Percentiles rank a stretch among this genome's conserved stretches.
phyloP scores from a whole-genome alignment of 73 alveolate species.

The Tetrahymena malaccensis region DNA sequence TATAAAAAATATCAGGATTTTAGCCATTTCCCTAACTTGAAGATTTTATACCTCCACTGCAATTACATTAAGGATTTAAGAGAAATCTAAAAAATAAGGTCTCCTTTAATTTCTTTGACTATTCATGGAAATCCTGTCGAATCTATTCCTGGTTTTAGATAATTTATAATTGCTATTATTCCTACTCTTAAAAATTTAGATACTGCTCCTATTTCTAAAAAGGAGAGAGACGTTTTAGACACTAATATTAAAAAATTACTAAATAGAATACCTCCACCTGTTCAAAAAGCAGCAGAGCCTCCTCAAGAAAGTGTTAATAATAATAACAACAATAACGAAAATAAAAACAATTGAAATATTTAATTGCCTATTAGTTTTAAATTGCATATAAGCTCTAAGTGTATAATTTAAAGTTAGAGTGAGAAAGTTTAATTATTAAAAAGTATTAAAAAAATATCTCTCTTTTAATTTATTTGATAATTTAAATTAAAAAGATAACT shows the following conservation, averaged over 20 bases:
- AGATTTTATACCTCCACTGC: constrained; percentile 19
- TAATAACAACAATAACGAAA: not conserved
- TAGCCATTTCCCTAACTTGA: constrained; percentile 11
- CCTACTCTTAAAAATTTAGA: constrained; percentile 37
- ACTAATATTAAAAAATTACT: not conserved
- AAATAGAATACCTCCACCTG: not conserved
- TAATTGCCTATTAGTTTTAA: no score
- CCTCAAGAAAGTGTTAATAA: not conserved
- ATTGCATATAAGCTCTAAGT: not conserved
- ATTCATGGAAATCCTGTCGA: constrained; percentile 46
- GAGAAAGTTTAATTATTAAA: no score
- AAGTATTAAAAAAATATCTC: not conserved
- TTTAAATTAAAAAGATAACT: no score
- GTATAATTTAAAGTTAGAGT: no score
- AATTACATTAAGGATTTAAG: constrained; percentile 17
- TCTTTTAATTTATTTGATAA: no score
- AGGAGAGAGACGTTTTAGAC: constrained; percentile 7
- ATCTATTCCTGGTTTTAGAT: constrained; percentile 32
- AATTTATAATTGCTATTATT: constrained; percentile 18
- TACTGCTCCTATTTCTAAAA: constrained; percentile 26
- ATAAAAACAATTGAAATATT: not conserved
- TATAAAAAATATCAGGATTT: constrained; percentile 1
- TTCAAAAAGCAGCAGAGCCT: not conserved
- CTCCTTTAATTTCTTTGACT: constrained; percentile 12
- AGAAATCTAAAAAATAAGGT: constrained; percentile 5